Evolutionary conservation across 306 rosid species (phyloP), one percentile per base, ranked within the genome.

Genomic region (Acacia melanoxylon): DNA sequence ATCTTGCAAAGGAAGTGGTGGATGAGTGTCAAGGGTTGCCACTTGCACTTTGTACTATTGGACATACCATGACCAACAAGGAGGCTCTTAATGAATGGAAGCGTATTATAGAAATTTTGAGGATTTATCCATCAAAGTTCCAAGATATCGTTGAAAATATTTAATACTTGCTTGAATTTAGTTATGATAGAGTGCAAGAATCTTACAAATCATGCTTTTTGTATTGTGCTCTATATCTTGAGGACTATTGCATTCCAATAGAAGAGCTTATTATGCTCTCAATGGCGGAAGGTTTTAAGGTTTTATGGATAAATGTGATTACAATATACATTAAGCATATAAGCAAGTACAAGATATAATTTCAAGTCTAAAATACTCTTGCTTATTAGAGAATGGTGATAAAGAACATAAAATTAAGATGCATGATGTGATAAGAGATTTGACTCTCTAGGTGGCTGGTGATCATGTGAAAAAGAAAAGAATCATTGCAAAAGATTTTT

Each of bases 351-450:
- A n/a, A 56, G 27, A n/a, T n/a, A n/a, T 56, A n/a, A 56, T 56
- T 56, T 56, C 27, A 20, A 56, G 1, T 7, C n/a, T 56, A 6
- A 20, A 20, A 12, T 2, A 9, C 2, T 11, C 63, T 56, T 56
- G 63, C 27, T n/a, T n/a, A 9, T 2, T 56, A 4, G 63, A 56
- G n/a, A 20, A n/a, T 56, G 63, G 63, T 56, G 63, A 2, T 2
- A 0, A 8, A 2, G 13, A 3, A 2, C 0, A 41, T 0, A 46
- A 0, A 45, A 25, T 46, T 46, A 72, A 72, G 76, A 46, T 72
- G 76, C 76, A 72, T 72, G 40, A 46, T 46, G 76, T 72, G 25
- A 25, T 72, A 0, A 72, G 76, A 46, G 76, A 27, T 17, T 25
- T 48, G 61, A 16, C 25, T 16, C 35, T 72, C 15, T 46, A 41